Conservation (phyloP, 2,329 filamentous ascomycete species). For the Colletotrichum sp. region DNA sequence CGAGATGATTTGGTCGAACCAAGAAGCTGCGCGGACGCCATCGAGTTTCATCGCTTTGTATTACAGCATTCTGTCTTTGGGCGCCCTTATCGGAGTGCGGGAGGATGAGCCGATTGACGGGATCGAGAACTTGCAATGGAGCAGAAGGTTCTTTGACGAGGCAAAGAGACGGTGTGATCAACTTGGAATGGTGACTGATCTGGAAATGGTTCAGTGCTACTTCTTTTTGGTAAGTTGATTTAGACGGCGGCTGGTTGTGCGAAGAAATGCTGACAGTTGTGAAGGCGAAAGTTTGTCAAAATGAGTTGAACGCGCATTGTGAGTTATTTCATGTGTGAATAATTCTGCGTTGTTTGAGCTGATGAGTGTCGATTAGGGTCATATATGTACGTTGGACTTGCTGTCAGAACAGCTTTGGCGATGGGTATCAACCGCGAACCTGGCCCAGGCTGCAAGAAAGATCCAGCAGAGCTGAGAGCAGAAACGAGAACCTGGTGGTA, state of each 20-base stretch:
- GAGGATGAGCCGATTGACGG: conserved; percentile 48
- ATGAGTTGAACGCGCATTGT: conserved; percentile 53
- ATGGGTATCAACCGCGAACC: conserved; percentile 52
- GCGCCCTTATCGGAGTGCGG: conserved; percentile 48
- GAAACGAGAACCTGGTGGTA: conserved; percentile 53
- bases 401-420: conserved; percentile 50
- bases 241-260: background rate
- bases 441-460: conserved; percentile 30
- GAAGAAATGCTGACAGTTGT: background rate
- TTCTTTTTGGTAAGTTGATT: conserved; percentile 43
- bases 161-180: conserved; percentile 41
- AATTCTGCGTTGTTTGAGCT: background rate
- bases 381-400: conserved; percentile 53
- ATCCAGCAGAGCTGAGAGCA: conserved; percentile 34
- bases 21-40: conserved; percentile 21
- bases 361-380: conserved; percentile 29
- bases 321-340: conserved; percentile 7
- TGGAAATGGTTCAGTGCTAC: conserved; percentile 53
- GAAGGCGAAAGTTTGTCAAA: conserved; percentile 51
- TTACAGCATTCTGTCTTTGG: conserved; percentile 50
- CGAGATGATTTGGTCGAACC: conserved; percentile 44
- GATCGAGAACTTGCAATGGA: conserved; percentile 49
- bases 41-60: conserved; percentile 52
- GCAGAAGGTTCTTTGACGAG: conserved; percentile 48
- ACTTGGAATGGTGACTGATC: conserved; percentile 46